These are phyloP conservation scores for Theobroma grandiflorum DNA, from an alignment of 441 rosid genomes.

Conservation along the genomic window DNA sequence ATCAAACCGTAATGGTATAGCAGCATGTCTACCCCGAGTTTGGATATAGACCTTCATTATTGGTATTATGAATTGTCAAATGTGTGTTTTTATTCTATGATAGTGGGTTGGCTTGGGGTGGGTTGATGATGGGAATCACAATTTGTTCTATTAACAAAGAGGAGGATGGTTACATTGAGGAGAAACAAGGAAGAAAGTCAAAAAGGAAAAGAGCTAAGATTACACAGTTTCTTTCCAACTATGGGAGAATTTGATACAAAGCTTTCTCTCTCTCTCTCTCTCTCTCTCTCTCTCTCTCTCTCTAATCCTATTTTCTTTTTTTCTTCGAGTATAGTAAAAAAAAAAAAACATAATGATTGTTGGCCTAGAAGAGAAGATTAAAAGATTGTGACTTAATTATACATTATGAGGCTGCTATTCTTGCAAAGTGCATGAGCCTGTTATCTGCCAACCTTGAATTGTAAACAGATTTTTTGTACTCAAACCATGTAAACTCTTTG, in stretches of 20 bases:
- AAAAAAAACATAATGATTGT: not conserved
- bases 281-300: not conserved
- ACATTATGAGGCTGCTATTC: slow-evolving; percentile 48
- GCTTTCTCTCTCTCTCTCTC: not conserved
- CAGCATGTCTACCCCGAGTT: too few species aligned
- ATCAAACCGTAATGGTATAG: not conserved
- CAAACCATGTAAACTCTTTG: slow-evolving; percentile 77
- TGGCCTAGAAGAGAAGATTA: slow-evolving; percentile 3
- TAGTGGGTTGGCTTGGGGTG: too few species aligned
- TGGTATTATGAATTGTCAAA: not conserved
- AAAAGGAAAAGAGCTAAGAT: not conserved
- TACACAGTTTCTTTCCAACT: not conserved
- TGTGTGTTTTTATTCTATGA: not conserved
- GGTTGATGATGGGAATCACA: not conserved
- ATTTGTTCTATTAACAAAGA: not conserved
- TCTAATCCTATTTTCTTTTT: not conserved
- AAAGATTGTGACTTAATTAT: not conserved
- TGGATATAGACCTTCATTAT: too few species aligned
- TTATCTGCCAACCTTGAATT: slow-evolving; percentile 61
- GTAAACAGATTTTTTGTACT: slow-evolving; percentile 64
- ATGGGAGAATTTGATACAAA: not conserved
- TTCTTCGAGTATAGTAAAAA: not conserved
- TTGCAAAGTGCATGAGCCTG: slow-evolving; percentile 62
- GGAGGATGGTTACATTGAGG: not conserved
- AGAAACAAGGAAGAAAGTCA: slow-evolving; percentile 10